These are phyloP conservation scores for Tricholoma saponaceum DNA, from an alignment of 768 basidiomycete species.

Conservation along the genomic window DNA sequence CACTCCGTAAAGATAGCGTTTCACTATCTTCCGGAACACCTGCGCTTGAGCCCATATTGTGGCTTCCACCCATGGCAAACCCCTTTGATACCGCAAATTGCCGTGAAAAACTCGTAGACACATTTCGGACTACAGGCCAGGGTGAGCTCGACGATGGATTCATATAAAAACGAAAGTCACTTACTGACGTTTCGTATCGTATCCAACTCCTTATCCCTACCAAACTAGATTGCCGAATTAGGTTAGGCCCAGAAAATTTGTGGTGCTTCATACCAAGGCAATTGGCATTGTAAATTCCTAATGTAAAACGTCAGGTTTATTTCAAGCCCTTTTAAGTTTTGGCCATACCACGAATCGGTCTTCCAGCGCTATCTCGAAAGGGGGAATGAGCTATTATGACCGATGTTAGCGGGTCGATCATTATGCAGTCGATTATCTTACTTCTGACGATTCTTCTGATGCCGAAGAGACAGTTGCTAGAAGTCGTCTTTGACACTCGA, in stretches of 20 bases:
- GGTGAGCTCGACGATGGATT: background rate
- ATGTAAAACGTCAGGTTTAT: background rate
- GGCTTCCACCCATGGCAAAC: slow-evolving; percentile 29
- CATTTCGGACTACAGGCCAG: slow-evolving; percentile 33
- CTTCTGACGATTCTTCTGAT: slow-evolving; percentile 55
- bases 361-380: slow-evolving; percentile 60
- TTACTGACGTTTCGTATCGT: slow-evolving; percentile 61
- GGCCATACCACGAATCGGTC: slow-evolving; percentile 57
- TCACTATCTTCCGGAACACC: slow-evolving; percentile 37
- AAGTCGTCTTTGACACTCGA: slow-evolving; percentile 64
- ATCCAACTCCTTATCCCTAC: slow-evolving; percentile 69
- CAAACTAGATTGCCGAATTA: slow-evolving; percentile 40
- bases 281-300: slow-evolving; percentile 72
- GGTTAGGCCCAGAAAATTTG: background rate
- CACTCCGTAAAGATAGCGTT: slow-evolving; percentile 41
- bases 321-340: slow-evolving; percentile 1
- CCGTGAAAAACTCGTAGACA: slow-evolving; percentile 58
- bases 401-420: background rate
- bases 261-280: slow-evolving; percentile 42
- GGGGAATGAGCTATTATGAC: slow-evolving; percentile 52
- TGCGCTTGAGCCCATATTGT: slow-evolving; percentile 18
- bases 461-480: slow-evolving; percentile 54
- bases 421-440: slow-evolving; percentile 15
- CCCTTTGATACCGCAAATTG: slow-evolving; percentile 44
- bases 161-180: slow-evolving; percentile 18